Evolutionary conservation across 768 basidiomycete species (phyloP).

Genomic region (Tulasnella sp.): DNA sequence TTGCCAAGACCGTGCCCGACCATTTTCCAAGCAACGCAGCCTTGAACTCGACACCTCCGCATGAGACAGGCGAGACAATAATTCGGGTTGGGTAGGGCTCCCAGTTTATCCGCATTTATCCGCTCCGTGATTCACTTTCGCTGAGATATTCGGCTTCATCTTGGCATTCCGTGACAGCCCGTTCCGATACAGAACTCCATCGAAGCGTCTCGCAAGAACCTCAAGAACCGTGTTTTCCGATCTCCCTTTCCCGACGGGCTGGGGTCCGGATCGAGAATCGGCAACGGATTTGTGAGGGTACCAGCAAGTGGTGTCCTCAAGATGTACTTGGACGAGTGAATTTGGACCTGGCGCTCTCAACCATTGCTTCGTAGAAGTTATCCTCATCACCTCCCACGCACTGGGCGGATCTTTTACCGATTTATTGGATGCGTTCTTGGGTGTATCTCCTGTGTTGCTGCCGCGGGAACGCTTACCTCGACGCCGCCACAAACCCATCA

Average conservation of each 20-base stretch:
- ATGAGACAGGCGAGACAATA: not conserved
- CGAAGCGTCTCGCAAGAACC: not conserved
- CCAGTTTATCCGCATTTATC: not conserved
- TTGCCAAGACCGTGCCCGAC: not conserved
- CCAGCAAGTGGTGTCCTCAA: not conserved
- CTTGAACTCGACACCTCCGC: not conserved
- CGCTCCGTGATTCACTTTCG: not conserved
- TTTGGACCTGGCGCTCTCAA: not conserved
- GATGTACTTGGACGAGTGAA: not conserved
- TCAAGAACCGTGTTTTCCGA: not conserved
- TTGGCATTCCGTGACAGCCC: not conserved
- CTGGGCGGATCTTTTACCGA: not conserved
- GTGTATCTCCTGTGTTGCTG: not conserved
- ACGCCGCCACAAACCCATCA: not conserved
- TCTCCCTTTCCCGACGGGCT: not conserved
- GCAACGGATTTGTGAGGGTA: not conserved
- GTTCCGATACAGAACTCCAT: not conserved
- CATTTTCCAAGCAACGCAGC: not conserved
- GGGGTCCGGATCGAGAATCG: not conserved
- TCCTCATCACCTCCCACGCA: not conserved
- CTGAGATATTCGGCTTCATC: not conserved
- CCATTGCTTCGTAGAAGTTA: not conserved
- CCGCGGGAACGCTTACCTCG: not conserved
- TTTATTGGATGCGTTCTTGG: not conserved
- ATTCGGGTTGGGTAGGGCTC: not conserved